These are phyloP conservation scores for Fusarium torreyae DNA, from an alignment of 2,329 filamentous ascomycete species.

Conservation along the genomic window DNA sequence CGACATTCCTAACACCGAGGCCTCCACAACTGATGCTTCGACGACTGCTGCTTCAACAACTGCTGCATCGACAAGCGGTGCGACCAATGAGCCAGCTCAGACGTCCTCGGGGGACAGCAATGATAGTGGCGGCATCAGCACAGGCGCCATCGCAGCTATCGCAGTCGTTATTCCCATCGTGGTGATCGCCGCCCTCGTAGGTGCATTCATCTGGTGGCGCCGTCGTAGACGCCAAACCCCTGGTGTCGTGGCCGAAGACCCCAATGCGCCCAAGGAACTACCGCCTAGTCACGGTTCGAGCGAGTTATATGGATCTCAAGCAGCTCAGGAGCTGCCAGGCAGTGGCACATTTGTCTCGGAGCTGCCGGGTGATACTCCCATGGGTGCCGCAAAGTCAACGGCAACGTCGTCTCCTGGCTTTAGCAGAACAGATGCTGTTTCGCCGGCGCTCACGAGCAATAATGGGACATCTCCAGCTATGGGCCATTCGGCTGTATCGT, in stretches of 20 bases:
- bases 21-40: conserved; percentile 16
- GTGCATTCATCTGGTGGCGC: conserved; percentile 51
- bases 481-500: conserved; percentile 1
- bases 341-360: conserved; percentile 13
- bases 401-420: conserved; percentile 10
- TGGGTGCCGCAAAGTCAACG: neutral
- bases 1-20: conserved; percentile 42
- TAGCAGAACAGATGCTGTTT: neutral
- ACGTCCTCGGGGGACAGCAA: neutral
- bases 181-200: conserved; percentile 45
- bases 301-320: conserved; percentile 31
- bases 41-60: conserved; percentile 21
- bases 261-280: conserved; percentile 24
- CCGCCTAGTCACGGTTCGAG: conserved; percentile 4
- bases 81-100: conserved; percentile 4
- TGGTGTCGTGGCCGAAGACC: neutral
- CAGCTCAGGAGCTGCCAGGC: conserved; percentile 22
- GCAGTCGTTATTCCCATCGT: conserved; percentile 53
- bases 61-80: conserved; percentile 1
- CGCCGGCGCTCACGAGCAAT: neutral
- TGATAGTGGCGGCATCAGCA: conserved; percentile 35
- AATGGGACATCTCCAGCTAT: conserved; percentile 4
- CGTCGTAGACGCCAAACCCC: conserved; percentile 37
- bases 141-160: conserved; percentile 49
- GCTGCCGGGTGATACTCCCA: conserved; percentile 24